These are phyloP conservation scores for Candolleomyces aberdarensis DNA, from an alignment of 768 basidiomycete genomes.

Conservation along the genomic window DNA sequence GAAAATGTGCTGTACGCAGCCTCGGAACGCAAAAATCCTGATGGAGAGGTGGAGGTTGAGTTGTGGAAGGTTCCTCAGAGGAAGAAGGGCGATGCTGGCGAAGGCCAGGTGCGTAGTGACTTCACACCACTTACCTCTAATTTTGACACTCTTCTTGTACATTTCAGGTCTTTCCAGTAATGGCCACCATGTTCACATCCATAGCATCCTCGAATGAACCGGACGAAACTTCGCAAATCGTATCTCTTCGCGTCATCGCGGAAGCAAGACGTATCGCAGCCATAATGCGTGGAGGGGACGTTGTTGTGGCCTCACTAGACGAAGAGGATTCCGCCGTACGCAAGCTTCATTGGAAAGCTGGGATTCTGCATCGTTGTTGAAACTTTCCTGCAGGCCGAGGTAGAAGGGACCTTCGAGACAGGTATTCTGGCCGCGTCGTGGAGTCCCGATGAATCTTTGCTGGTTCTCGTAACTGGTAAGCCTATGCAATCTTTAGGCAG, in stretches of 20 bases:
- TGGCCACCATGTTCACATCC: conserved; percentile 35
- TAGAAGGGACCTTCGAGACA: conserved; percentile 84
- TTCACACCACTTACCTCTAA: too few species aligned
- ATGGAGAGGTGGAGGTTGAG: conserved; percentile 53
- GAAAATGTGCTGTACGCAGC: conserved; percentile 57
- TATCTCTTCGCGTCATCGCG: conserved; percentile 66
- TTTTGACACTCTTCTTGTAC: too few species aligned
- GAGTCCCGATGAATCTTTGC: conserved; percentile 89
- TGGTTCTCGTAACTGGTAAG: conserved; percentile 78
- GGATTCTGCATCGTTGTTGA: conserved; percentile 17
- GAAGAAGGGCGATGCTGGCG: conserved; percentile 15
- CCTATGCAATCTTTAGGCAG: neutral
- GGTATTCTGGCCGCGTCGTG: conserved; percentile 82
- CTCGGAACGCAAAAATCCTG: conserved; percentile 44
- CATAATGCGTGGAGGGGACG: conserved; percentile 79
- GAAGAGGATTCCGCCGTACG: conserved; percentile 45
- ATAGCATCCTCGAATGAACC: conserved; percentile 24
- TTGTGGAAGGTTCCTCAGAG: conserved; percentile 47
- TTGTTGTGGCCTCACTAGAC: conserved; percentile 61
- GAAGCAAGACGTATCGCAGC: conserved; percentile 67
- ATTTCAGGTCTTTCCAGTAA: conserved; percentile 20
- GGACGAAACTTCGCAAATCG: conserved; percentile 37
- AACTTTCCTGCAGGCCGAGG: conserved; percentile 52
- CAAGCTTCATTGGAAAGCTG: conserved; percentile 6
- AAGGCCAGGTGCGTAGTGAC: conserved; percentile 7